phyloP scores from a whole-genome alignment of 192 early-diverging fungal genomes.

The Backusella westeae region DNA sequence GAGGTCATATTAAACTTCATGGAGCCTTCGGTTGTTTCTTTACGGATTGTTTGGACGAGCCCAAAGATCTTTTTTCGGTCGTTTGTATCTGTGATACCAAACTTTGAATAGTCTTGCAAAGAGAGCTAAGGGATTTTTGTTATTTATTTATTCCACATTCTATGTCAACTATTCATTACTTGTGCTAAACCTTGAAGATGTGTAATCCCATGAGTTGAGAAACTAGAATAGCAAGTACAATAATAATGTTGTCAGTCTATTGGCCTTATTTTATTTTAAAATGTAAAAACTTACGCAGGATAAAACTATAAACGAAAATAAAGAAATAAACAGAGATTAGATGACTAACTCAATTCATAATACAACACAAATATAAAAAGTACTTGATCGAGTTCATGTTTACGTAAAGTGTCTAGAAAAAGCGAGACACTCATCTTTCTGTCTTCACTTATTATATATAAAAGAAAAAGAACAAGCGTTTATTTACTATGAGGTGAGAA shows the following conservation, averaged over 20 bases:
- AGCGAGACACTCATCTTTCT: constrained; percentile 35
- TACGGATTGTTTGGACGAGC: constrained; percentile 28
- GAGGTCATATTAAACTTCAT: constrained; percentile 10
- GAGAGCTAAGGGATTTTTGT: constrained; percentile 50
- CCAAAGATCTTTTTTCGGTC: constrained; percentile 56
- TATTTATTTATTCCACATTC: neutral
- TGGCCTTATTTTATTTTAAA: neutral
- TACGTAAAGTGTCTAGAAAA: constrained; percentile 62
- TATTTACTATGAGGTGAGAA: neutral
- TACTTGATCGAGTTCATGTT: constrained; percentile 58
- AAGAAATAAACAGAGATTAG: neutral
- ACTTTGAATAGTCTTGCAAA: constrained; percentile 67
- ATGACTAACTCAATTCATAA: constrained; percentile 10
- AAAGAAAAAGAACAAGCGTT: neutral
- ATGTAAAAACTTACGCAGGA: constrained; percentile 40
- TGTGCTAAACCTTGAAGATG: constrained; percentile 59
- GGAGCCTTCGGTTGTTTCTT: constrained; percentile 25
- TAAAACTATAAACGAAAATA: constrained; percentile 41
- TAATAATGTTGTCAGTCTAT: neutral
- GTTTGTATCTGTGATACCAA: constrained; percentile 56
- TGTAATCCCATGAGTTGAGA: constrained; percentile 54
- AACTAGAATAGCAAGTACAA: constrained; percentile 36
- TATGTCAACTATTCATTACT: constrained; percentile 26
- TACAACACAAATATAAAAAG: neutral
- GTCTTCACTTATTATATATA: neutral